Evolutionary conservation across 192 early-diverging fungal species (phyloP).

Genomic region (Entomortierella lignicola): DNA sequence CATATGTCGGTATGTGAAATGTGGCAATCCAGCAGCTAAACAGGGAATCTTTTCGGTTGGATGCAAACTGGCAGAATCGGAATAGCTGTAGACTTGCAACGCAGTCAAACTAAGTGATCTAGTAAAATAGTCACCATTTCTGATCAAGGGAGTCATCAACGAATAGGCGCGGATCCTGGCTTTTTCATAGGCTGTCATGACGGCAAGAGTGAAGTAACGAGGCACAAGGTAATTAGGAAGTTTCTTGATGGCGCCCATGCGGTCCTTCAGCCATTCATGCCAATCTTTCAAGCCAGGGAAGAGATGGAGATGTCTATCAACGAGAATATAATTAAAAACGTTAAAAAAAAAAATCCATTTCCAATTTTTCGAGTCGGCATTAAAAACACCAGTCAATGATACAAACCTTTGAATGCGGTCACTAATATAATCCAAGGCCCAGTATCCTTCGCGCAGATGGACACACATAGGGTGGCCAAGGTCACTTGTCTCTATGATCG

Average conservation of each 20-base stretch:
- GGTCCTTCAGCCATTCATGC: constrained; percentile 81
- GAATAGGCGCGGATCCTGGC: constrained; percentile 70
- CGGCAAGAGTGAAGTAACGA: constrained; percentile 91
- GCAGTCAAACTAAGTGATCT: constrained; percentile 81
- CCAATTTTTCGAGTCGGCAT: too few species aligned
- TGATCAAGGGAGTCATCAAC: constrained; percentile 68
- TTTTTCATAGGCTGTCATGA: constrained; percentile 83
- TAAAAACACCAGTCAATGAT: too few species aligned
- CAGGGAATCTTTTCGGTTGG: constrained; percentile 68
- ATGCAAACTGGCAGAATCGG: constrained; percentile 85
- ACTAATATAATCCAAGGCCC: constrained; percentile 91
- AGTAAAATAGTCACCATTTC: constrained; percentile 72
- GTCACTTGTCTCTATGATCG: constrained; percentile 87
- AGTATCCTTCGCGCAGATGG: constrained; percentile 89
- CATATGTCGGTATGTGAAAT: constrained; percentile 94
- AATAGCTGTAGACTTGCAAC: constrained; percentile 85
- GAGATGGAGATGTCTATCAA: constrained; percentile 45
- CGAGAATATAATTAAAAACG: too few species aligned
- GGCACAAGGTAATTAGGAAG: constrained; percentile 89
- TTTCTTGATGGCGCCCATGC: constrained; percentile 75
- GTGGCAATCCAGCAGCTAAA: constrained; percentile 95
- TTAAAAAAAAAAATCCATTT: background rate
- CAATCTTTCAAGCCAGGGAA: constrained; percentile 53
- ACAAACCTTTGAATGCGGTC: constrained; percentile 70
- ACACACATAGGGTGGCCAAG: constrained; percentile 92